Evolutionary conservation across 2,329 filamentous ascomycete species (phyloP).

Genomic region (Paecilomyces dactylethromorphus): DNA sequence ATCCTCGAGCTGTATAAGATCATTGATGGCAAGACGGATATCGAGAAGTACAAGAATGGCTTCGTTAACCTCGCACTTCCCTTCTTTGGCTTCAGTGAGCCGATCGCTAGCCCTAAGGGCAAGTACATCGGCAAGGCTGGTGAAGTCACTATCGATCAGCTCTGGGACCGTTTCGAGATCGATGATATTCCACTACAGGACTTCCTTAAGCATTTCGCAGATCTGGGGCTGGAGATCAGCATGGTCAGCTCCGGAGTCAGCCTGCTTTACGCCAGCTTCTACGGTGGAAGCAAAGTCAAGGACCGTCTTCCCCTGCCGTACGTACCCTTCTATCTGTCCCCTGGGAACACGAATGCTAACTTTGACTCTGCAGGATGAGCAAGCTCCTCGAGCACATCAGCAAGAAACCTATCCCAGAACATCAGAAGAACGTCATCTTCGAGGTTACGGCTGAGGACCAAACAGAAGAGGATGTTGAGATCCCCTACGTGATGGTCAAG

Average conservation of each 20-base stretch:
- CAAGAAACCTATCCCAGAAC: conserved; percentile 82
- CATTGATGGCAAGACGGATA: conserved; percentile 88
- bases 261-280: conserved; percentile 89
- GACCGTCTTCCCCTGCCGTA: conserved; percentile 69
- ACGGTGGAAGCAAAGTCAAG: conserved; percentile 73
- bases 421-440: conserved; percentile 94
- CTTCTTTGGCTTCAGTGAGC: conserved; percentile 98
- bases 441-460: conserved; percentile 89
- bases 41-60: conserved; percentile 98
- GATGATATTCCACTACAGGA: conserved; percentile 77
- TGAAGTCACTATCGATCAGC: conserved; percentile 79
- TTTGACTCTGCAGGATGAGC: conserved; percentile 59
- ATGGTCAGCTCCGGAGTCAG: conserved; percentile 99
- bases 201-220: conserved; percentile 74
- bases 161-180: conserved; percentile 96
- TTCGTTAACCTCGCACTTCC: conserved; percentile 94
- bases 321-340: conserved; percentile 26
- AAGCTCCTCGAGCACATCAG: conserved; percentile 81
- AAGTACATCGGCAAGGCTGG: conserved; percentile 74
- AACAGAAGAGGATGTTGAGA: conserved; percentile 88
- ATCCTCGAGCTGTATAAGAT: conserved; percentile 94
- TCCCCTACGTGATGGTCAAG: conserved; percentile 92
- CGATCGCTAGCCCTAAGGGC: conserved; percentile 88
- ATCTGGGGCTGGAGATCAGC: conserved; percentile 71
- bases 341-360: conserved; percentile 17